Evolutionary conservation across 2,329 filamentous ascomycete species (phyloP).

Genomic region (Tolypocladium ovalisporum): DNA sequence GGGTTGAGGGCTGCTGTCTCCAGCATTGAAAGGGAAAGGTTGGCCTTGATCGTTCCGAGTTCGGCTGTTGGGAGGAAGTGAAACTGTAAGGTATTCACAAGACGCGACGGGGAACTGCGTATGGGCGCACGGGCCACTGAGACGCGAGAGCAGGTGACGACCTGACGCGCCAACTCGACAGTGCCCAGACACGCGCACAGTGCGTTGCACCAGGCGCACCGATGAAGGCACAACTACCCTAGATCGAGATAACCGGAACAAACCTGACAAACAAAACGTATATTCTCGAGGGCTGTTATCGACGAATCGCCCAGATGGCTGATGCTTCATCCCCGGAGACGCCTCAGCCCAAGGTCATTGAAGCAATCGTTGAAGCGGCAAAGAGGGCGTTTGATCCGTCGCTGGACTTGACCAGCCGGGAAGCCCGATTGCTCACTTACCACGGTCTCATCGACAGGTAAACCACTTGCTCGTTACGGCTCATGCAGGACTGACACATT

Average conservation of each 20-base stretch:
- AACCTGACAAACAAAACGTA: not conserved
- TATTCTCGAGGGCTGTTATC: not conserved
- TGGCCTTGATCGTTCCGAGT: not conserved
- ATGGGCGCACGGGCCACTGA: slow-evolving; percentile 2
- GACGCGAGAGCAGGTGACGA: slow-evolving; percentile 18
- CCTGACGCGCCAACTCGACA: not conserved
- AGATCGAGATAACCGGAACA: not conserved
- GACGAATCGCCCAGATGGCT: slow-evolving; percentile 12
- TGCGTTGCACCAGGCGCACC: not conserved
- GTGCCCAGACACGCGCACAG: not conserved
- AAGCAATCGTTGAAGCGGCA: slow-evolving; percentile 26
- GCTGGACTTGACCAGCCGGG: slow-evolving; percentile 18
- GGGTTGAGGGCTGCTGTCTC: not conserved
- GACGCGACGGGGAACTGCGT: not conserved
- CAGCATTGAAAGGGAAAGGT: not conserved
- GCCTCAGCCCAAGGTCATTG: slow-evolving; percentile 18
- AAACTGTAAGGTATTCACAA: not conserved
- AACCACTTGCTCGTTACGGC: slow-evolving; percentile 4
- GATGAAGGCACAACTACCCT: not conserved
- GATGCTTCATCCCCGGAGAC: slow-evolving; percentile 10
- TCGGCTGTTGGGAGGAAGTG: not conserved
- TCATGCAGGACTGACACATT: slow-evolving; percentile 3
- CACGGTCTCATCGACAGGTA: slow-evolving; percentile 39
- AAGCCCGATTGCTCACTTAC: slow-evolving; percentile 27
- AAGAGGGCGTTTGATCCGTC: slow-evolving; percentile 39